Evolutionary conservation across 305 asterid genomes (phyloP), one percentile per base, ranked within the genome.

Genomic region (Solanum hybrid): DNA sequence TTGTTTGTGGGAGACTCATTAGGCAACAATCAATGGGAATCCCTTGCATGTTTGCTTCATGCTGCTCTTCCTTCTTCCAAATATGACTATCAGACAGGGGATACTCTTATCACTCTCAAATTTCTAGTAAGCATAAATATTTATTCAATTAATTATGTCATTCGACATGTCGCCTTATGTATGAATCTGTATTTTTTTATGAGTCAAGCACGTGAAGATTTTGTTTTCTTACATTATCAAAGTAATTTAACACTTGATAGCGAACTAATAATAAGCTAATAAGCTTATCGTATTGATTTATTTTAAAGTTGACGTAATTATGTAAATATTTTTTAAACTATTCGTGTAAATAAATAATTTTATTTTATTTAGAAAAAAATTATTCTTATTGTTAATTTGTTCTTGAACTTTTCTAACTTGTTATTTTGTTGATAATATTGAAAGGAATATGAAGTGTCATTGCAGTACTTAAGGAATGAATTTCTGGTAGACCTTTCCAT

Each of bases 1-100:
- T 36, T 90, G 89, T 39, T 90, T 73, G 89, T 90, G 31, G 92
- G 91, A 67, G 91, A 89, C 69, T 89, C 91, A 22, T 12, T 89
- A 24, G 80, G 89, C 34, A 24, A 84, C 61, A 89, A 89, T 74
- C 89, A 83, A 26, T 88, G 87, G 90, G 67, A 83, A 29, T 90
- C 89, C 11, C 74, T 88, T 11, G 75, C 89, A 31, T 88, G 92
- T 83, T 42, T 81, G 92, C 82, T 87, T 73, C 90, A 90, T 69
- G 82, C 81, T 22, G 24, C 69, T 14, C 33, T 73, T 11, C 86
- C 87, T 40, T 9, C 80, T 18, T 76, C 87, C 40, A 89, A 74
- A 24, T 74, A 46, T 37, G n/a, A 34, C 64, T 81, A 57, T 18
- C 9, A 22, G 26, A 11, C 29, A 80, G 11, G 4, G 5, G 74